phyloP scores from a whole-genome alignment of 192 early-diverging fungal genomes.

The Linderina pennispora region DNA sequence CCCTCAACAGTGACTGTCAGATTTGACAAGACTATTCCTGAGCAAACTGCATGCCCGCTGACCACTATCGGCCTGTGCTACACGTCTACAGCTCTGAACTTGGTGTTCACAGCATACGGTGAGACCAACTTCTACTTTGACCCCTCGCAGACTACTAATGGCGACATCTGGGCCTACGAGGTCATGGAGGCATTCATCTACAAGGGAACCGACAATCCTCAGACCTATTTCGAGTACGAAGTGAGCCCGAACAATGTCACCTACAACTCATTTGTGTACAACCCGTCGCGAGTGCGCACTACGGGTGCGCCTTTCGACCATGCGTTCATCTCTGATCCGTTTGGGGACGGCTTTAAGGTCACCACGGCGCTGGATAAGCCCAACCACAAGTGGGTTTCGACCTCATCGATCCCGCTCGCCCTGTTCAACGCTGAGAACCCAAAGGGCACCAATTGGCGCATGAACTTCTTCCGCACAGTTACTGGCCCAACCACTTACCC shows the following conservation, averaged over 20 bases:
- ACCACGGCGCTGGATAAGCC: conserved; percentile 5
- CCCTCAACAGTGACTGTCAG: background rate
- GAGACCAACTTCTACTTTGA: conserved; percentile 10
- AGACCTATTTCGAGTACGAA: conserved; percentile 9
- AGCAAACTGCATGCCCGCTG: background rate
- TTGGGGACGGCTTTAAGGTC: conserved; percentile 4
- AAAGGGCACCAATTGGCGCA: conserved; percentile 1
- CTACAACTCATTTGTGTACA: conserved; percentile 9
- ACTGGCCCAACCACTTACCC: conserved; percentile 5
- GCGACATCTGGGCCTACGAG: conserved; percentile 9
- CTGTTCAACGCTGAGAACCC: conserved; percentile 6
- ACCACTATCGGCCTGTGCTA: conserved; percentile 5
- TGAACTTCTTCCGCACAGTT: conserved; percentile 10
- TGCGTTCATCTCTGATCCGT: background rate
- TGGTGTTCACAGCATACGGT: conserved; percentile 3
- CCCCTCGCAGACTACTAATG: conserved; percentile 2
- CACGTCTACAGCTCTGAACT: background rate
- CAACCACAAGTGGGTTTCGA: conserved; percentile 3
- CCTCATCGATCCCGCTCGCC: conserved; percentile 2
- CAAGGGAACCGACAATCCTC: conserved; percentile 2
- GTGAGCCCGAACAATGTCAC: conserved; percentile 11
- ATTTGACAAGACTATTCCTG: background rate
- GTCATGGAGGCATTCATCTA: conserved; percentile 10
- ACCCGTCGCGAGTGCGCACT: conserved; percentile 1
- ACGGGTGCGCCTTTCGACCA: conserved; percentile 4